Percentiles rank a stretch among this genome's conserved stretches.
phyloP scores from a whole-genome alignment of 805 yeast species.

The Candida caryicola region DNA sequence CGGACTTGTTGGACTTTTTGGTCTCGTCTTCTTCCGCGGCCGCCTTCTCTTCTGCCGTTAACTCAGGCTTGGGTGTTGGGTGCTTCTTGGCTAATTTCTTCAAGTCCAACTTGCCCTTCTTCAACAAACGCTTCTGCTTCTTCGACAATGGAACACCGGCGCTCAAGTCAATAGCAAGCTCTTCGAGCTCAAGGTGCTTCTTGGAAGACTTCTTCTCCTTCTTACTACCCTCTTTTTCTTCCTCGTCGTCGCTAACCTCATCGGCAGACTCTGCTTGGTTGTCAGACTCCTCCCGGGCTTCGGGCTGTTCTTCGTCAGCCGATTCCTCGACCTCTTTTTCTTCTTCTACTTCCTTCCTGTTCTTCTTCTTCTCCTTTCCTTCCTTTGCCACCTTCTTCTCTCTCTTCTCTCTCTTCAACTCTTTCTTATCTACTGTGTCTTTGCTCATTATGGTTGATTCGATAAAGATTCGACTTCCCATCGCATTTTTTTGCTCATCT shows the following conservation, averaged over 20 bases:
- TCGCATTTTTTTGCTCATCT: background rate
- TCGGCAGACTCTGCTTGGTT: slow-evolving; percentile 27
- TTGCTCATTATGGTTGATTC: background rate
- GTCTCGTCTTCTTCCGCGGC: slow-evolving; percentile 29
- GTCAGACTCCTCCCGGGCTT: slow-evolving; percentile 18
- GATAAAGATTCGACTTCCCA: too few species aligned
- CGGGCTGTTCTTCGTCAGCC: slow-evolving; percentile 7
- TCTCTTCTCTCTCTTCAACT: slow-evolving; percentile 19
- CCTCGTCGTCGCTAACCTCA: too few species aligned
- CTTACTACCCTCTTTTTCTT: too few species aligned
- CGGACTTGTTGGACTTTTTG: slow-evolving; percentile 40
- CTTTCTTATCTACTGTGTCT: slow-evolving; percentile 8
- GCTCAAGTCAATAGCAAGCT: slow-evolving; percentile 64
- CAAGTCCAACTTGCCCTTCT: slow-evolving; percentile 72
- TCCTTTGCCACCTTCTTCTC: slow-evolving; percentile 27
- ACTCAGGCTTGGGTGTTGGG: slow-evolving; percentile 39
- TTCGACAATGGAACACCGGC: slow-evolving; percentile 83
- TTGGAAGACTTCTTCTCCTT: too few species aligned
- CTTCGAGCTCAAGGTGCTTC: slow-evolving; percentile 56
- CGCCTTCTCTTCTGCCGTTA: slow-evolving; percentile 25
- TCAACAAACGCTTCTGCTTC: slow-evolving; percentile 65
- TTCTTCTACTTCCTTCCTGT: slow-evolving; percentile 9
- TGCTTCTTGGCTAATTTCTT: slow-evolving; percentile 48
- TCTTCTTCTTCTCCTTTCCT: slow-evolving; percentile 31
- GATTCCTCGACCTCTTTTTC: slow-evolving; percentile 10